Conservation (phyloP, 768 basidiomycete genomes). For the Lactarius deliciosus region DNA sequence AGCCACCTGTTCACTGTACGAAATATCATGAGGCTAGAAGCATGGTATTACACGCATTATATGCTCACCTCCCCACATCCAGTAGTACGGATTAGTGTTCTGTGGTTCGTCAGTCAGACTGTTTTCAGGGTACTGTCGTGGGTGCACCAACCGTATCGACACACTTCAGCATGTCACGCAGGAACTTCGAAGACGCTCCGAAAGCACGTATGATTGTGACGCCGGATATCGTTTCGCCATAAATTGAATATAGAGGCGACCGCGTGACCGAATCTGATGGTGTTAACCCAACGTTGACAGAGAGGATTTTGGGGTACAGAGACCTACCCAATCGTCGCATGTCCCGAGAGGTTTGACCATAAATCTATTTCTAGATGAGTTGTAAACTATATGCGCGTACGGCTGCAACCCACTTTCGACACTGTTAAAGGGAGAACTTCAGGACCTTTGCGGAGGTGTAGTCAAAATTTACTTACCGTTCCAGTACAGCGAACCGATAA, state of each 20-base stretch:
- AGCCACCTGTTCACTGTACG: conserved; percentile 84
- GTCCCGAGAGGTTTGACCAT: conserved; percentile 84
- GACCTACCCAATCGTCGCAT: conserved; percentile 71
- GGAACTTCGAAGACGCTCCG: conserved; percentile 83
- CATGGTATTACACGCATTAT: not conserved
- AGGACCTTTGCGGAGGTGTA: not conserved
- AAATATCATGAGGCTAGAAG: conserved; percentile 16
- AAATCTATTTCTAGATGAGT: conserved; percentile 41
- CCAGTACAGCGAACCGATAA: conserved; percentile 66
- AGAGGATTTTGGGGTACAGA: not conserved
- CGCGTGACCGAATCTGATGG: conserved; percentile 43
- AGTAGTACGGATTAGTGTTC: conserved; percentile 76
- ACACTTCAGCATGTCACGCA: conserved; percentile 79
- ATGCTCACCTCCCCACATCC: conserved; percentile 80
- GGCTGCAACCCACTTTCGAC: conserved; percentile 17
- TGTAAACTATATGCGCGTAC: not conserved
- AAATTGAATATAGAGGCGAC: conserved; percentile 52
- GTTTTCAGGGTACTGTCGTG: not conserved
- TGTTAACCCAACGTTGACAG: not conserved
- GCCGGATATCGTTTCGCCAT: conserved; percentile 53
- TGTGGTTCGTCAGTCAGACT: conserved; percentile 29
- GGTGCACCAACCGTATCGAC: conserved; percentile 66
- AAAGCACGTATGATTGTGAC: conserved; percentile 71
- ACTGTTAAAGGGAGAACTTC: conserved; percentile 1
- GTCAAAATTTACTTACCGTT: conserved; percentile 48